Evolutionary conservation across 2,329 filamentous ascomycete species (phyloP).

Genomic region (Periconia digitata): DNA sequence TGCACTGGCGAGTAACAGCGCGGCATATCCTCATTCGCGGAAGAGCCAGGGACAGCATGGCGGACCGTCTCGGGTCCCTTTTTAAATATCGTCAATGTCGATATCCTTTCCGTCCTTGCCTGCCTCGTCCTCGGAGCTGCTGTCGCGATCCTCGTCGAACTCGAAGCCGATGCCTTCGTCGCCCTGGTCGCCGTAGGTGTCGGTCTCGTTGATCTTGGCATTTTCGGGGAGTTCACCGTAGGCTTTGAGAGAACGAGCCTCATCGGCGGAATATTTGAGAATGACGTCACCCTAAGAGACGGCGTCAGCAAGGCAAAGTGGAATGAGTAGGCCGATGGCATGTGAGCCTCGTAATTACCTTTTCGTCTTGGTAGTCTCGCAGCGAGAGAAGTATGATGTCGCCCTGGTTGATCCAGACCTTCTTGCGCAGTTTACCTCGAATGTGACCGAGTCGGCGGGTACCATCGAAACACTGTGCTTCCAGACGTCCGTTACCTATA

Average conservation of each 20-base stretch:
- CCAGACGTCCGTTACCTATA: slow-evolving; percentile 77
- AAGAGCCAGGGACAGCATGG: slow-evolving; percentile 39
- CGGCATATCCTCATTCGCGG: slow-evolving; percentile 2
- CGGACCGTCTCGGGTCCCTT: slow-evolving; percentile 24
- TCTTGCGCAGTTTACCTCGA: slow-evolving; percentile 97
- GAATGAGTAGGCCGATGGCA: background rate
- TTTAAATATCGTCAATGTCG: slow-evolving; percentile 90
- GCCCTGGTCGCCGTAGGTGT: slow-evolving; percentile 87
- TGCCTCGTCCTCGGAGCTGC: slow-evolving; percentile 57
- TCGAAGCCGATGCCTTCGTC: slow-evolving; percentile 96
- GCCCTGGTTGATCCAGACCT: slow-evolving; percentile 94
- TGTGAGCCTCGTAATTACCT: slow-evolving; percentile 46
- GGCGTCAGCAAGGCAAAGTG: background rate
- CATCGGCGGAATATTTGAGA: slow-evolving; percentile 81
- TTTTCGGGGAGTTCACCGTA: slow-evolving; percentile 97
- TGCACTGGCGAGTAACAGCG: slow-evolving; percentile 10
- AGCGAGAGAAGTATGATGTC: slow-evolving; percentile 73
- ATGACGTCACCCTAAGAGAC: slow-evolving; percentile 64
- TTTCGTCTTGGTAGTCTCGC: slow-evolving; percentile 91
- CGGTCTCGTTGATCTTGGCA: slow-evolving; percentile 99
- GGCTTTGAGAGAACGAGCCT: slow-evolving; percentile 91
- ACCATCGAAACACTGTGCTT: slow-evolving; percentile 94
- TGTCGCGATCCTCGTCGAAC: slow-evolving; percentile 86
- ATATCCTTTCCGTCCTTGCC: slow-evolving; percentile 75
- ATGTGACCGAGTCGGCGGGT: slow-evolving; percentile 82